phyloP scores from a whole-genome alignment of 495 filamentous ascomycete genomes.

The Xylaria cubensis region DNA sequence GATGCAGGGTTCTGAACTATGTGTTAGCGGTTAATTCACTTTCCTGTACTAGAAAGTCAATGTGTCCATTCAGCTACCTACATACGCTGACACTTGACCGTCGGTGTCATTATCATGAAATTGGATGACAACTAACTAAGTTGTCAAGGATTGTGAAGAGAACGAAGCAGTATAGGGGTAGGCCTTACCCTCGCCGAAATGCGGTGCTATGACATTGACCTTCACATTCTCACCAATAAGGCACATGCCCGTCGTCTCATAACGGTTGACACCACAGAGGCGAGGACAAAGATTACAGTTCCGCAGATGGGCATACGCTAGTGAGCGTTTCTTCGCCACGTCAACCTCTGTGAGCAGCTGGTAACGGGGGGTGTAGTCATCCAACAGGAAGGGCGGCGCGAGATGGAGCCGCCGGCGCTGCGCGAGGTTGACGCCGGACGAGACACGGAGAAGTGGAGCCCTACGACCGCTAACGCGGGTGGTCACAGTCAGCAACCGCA shows the following conservation, averaged over 20 bases:
- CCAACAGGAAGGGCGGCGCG: constrained; percentile 76
- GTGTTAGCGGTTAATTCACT: constrained; percentile 6
- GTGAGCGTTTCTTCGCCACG: constrained; percentile 67
- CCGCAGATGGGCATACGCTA: constrained; percentile 69
- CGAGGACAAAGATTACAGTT: constrained; percentile 81
- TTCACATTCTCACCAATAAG: constrained; percentile 74
- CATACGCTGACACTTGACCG: not conserved
- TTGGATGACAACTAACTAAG: not conserved
- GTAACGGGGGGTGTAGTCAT: constrained; percentile 74
- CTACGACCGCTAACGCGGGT: not conserved
- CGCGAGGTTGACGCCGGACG: not conserved
- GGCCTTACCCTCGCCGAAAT: constrained; percentile 64
- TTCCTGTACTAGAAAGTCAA: not conserved
- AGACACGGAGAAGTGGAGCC: constrained; percentile 4
- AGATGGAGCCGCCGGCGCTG: constrained; percentile 61
- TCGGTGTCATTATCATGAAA: too few species aligned
- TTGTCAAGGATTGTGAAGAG: too few species aligned
- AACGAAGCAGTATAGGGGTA: not conserved
- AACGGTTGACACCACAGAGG: constrained; percentile 75
- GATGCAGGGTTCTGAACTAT: constrained; percentile 67
- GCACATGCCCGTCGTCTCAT: constrained; percentile 73
- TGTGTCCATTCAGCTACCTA: too few species aligned
- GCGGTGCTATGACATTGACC: constrained; percentile 79
- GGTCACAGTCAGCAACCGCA: constrained; percentile 14
- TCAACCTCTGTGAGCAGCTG: constrained; percentile 64